These are phyloP conservation scores for Mycena sp. DNA, from an alignment of 1,284 basidiomycete genomes.

Conservation along the genomic window DNA sequence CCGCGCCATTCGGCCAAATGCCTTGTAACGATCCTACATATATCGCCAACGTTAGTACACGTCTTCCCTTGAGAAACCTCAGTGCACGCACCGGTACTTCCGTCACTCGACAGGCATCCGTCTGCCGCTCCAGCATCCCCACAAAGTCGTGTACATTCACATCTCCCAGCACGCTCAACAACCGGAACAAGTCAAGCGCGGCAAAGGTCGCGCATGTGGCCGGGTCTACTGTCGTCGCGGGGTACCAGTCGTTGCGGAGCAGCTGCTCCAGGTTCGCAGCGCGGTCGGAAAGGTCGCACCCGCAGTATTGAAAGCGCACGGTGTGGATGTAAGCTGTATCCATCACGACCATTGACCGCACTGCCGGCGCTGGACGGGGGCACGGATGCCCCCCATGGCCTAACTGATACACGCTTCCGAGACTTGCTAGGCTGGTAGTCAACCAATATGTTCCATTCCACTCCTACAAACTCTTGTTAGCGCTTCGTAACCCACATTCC, in stretches of 20 bases:
- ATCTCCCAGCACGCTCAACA: conserved; percentile 6
- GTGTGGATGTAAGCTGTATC: background rate
- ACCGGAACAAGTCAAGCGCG: conserved; percentile 5
- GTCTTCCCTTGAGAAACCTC: no score
- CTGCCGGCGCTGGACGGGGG: background rate
- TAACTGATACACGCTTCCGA: conserved; percentile 9
- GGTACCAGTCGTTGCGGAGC: conserved; percentile 12
- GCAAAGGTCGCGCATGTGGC: conserved; percentile 13
- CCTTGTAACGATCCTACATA: conserved; percentile 23
- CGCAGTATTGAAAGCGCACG: background rate
- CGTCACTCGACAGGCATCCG: background rate
- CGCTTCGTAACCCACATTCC: background rate
- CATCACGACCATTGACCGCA: conserved; percentile 12
- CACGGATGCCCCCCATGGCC: conserved; percentile 12
- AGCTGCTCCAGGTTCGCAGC: background rate
- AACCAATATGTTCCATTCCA: conserved; percentile 10
- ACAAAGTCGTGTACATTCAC: conserved; percentile 17
- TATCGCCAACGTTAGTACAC: no score
- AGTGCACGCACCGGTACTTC: conserved; percentile 1
- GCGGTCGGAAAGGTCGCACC: background rate
- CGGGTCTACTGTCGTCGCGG: conserved; percentile 11
- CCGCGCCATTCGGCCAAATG: conserved; percentile 16
- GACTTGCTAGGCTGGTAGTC: background rate
- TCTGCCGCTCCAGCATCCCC: conserved; percentile 3
- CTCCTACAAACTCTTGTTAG: background rate